These are phyloP conservation scores for Sporothrix variecibatus DNA, from an alignment of 2,329 filamentous ascomycete genomes.

Conservation along the genomic window DNA sequence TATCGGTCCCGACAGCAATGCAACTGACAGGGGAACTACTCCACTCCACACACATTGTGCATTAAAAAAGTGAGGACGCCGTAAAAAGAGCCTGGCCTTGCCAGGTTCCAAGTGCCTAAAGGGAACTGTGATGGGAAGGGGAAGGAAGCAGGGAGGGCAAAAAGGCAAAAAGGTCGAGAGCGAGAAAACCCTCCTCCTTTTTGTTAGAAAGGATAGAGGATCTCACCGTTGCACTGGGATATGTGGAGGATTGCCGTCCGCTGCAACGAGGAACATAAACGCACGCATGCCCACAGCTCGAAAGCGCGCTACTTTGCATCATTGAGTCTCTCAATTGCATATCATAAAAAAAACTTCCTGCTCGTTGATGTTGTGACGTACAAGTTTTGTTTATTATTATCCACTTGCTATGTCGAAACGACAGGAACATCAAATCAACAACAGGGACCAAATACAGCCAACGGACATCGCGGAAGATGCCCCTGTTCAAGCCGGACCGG, in stretches of 20 bases:
- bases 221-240: neutral
- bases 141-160: neutral
- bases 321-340: neutral
- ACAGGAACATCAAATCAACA: neutral
- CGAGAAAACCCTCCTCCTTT: neutral
- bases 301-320: neutral
- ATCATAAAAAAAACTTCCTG: neutral
- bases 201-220: neutral
- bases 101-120: neutral
- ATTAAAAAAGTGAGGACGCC: neutral
- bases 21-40: neutral
- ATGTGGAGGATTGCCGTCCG: neutral
- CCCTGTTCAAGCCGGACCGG: neutral
- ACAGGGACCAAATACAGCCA: neutral
- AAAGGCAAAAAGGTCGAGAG: neutral
- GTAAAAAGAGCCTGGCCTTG: neutral
- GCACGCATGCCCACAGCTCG: no score
- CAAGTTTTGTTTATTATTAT: neutral
- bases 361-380: neutral
- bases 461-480: neutral
- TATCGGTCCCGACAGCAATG: conserved; percentile 2
- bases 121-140: neutral
- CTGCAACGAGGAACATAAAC: no score
- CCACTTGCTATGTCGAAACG: neutral
- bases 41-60: neutral